Percentiles rank a stretch among this genome's conserved stretches.
Conservation (phyloP, 2,329 filamentous ascomycete genomes). For the Penicillium sumatraense region DNA sequence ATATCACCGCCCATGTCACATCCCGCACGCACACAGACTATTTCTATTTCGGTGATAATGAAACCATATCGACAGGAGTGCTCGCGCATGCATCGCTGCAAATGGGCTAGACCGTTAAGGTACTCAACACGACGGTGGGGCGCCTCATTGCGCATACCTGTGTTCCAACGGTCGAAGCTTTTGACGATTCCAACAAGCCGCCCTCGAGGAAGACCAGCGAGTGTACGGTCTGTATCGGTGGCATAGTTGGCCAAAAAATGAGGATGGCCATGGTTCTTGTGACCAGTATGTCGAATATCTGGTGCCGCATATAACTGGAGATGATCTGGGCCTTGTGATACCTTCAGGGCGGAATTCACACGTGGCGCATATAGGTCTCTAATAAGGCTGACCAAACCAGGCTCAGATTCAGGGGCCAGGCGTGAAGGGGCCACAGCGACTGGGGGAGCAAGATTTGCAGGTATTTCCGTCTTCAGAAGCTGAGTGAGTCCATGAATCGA, state of each 20-base stretch:
- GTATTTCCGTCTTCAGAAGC: constrained; percentile 72
- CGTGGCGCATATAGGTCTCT: constrained; percentile 80
- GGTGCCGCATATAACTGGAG: constrained; percentile 50
- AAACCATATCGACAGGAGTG: constrained; percentile 93
- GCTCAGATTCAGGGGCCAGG: constrained; percentile 77
- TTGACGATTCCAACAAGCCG: constrained; percentile 85
- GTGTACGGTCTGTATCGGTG: constrained; percentile 54
- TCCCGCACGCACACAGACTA: constrained; percentile 85
- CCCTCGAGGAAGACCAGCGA: constrained; percentile 57
- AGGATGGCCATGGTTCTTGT: constrained; percentile 50
- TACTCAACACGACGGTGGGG: constrained; percentile 88
- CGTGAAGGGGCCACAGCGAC: constrained; percentile 48
- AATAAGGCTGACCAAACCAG: constrained; percentile 75
- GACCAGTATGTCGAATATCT: constrained; percentile 38
- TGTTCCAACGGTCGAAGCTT: constrained; percentile 93
- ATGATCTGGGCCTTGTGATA: constrained; percentile 72
- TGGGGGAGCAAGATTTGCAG: constrained; percentile 43
- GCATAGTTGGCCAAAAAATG: constrained; percentile 60
- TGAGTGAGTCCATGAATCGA: constrained; percentile 72
- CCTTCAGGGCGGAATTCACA: constrained; percentile 79
- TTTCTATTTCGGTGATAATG: constrained; percentile 94
- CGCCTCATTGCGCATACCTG: constrained; percentile 84
- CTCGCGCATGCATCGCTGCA: constrained; percentile 92
- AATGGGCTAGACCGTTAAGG: constrained; percentile 79
- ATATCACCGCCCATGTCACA: constrained; percentile 60